Base-by-base conservation (phyloP, 768 basidiomycete genomes). In the Wakefieldia striispora region DNA sequence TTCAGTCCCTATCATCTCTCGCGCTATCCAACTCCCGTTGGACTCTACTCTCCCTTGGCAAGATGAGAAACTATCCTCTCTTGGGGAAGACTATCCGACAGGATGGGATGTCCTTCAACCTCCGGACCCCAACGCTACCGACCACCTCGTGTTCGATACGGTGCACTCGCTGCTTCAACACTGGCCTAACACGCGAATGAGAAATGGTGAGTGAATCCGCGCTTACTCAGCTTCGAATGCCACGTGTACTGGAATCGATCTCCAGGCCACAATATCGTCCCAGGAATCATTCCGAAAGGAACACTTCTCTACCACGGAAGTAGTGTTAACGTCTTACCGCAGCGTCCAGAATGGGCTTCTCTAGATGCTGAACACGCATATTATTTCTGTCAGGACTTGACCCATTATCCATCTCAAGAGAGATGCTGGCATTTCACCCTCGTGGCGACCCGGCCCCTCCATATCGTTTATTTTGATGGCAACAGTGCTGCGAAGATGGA, bases 101-200 rank as follows among this genome's bases (percentile, higher is more conserved):
- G 43, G 40, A 21, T 68, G 67, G 66, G 51, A 47, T 36, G 39
- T 67, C 8, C 49, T 54, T n/a, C 21, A 41, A n/a, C 29, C 14
- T 31, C 46, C 46, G 12, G 46, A 53, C 34, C 57, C 57, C 21
- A 65, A 71, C 36, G 57, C 60, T 17, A 72, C 71, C 4, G 51
- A 58, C n/a, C 60, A 70, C 43, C 54, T 72, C 29, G 55, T 73
- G 12, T 74, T n/a, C n/a, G n/a, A n/a, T n/a, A n/a, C n/a, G n/a
- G n/a, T n/a, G n/a, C n/a, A n/a, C n/a, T n/a, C n/a, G n/a, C n/a
- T n/a, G n/a, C n/a, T n/a, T n/a, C n/a, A n/a, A n/a, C n/a, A n/a
- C n/a, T n/a, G n/a, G n/a, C n/a, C n/a, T n/a, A n/a, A n/a, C n/a
- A n/a, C n/a, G n/a, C n/a, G n/a, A n/a, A n/a, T n/a, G n/a, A n/a